Evolutionary conservation across 192 early-diverging fungal species (phyloP).

Genomic region (Backusella liffmaniae): DNA sequence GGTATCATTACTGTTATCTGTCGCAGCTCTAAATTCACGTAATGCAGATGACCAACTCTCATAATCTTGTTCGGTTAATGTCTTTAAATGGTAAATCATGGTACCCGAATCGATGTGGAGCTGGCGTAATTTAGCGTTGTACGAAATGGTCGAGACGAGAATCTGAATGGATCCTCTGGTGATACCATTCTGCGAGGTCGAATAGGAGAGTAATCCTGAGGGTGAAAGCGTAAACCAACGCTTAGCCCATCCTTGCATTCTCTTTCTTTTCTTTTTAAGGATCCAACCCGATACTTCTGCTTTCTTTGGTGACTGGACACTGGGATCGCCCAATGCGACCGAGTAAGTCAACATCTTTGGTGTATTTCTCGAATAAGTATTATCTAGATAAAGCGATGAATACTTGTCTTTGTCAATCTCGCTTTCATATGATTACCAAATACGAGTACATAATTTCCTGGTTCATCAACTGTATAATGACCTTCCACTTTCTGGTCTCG

Average conservation of each 20-base stretch:
- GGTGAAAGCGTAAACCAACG: slow-evolving; percentile 85
- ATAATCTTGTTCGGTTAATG: slow-evolving; percentile 68
- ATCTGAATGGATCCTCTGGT: slow-evolving; percentile 68
- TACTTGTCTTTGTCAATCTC: background rate
- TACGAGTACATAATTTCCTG: slow-evolving; percentile 78
- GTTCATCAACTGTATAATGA: slow-evolving; percentile 66
- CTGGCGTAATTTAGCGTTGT: slow-evolving; percentile 56
- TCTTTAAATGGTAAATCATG: slow-evolving; percentile 82
- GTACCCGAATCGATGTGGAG: slow-evolving; percentile 90
- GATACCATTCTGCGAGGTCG: slow-evolving; percentile 64
- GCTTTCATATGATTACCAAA: slow-evolving; percentile 51
- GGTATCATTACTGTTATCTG: background rate
- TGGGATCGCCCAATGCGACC: slow-evolving; percentile 45
- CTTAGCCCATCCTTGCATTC: slow-evolving; percentile 76
- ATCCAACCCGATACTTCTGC: slow-evolving; percentile 52
- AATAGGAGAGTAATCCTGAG: slow-evolving; percentile 76
- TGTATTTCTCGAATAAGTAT: slow-evolving; percentile 57
- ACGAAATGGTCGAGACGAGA: slow-evolving; percentile 60
- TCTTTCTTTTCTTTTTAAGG: slow-evolving; percentile 60
- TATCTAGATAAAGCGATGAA: slow-evolving; percentile 37
- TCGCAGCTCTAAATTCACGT: background rate
- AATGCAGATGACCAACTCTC: slow-evolving; percentile 58
- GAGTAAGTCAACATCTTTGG: slow-evolving; percentile 57
- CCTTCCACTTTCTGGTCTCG: slow-evolving; percentile 85
- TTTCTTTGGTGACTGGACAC: slow-evolving; percentile 11